Evolutionary conservation across 2,329 filamentous ascomycete species (phyloP).

Genomic region (Neopestalotiopsis sp.): DNA sequence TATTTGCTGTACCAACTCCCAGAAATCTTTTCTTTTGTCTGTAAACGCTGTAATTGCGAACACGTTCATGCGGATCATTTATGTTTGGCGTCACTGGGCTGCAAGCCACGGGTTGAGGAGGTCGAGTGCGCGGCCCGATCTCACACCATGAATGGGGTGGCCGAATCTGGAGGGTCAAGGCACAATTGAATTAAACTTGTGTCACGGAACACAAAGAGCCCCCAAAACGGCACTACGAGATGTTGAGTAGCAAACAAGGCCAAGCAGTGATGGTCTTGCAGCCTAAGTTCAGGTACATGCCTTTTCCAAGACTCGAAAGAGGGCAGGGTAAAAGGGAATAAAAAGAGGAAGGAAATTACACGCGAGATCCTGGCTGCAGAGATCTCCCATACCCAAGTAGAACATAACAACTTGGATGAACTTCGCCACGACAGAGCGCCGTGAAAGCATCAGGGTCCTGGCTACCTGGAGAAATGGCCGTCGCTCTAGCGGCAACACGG

Average conservation of each 20-base stretch:
- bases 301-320: too few species aligned
- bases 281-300: too few species aligned
- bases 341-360: neutral
- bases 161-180: neutral
- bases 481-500: too few species aligned
- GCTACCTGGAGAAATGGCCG: too few species aligned
- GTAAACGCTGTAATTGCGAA: neutral
- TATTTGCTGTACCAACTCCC: neutral
- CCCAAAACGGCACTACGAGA: neutral
- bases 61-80: conserved; percentile 1
- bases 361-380: neutral
- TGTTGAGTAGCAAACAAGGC: neutral
- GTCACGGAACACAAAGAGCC: neutral
- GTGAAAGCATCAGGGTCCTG: too few species aligned
- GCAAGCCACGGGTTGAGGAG: neutral
- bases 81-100: neutral
- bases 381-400: neutral
- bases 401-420: neutral
- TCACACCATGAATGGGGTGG: neutral
- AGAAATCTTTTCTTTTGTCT: neutral
- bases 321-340: too few species aligned
- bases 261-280: neutral
- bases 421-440: too few species aligned
- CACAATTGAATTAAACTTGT: neutral
- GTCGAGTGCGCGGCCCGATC: neutral